Conservation (phyloP, 306 rosid species). For the Medicago ruthenica region DNA sequence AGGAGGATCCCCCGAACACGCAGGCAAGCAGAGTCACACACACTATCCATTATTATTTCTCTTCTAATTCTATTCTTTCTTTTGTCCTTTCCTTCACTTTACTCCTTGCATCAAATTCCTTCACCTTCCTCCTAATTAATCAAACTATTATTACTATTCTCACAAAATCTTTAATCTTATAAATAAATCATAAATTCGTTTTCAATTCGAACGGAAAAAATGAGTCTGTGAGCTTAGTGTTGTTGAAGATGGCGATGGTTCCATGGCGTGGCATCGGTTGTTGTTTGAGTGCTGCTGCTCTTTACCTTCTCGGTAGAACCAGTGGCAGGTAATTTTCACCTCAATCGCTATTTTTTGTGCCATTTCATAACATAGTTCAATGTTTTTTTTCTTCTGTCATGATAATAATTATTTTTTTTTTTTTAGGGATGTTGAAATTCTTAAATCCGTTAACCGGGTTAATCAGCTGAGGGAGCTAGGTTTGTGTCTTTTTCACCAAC, state of each 20-base stretch:
- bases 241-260: conserved; percentile 53
- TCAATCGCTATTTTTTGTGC: too few species aligned
- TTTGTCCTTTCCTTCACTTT: conserved; percentile 23
- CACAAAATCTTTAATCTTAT: too few species aligned
- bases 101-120: conserved; percentile 63
- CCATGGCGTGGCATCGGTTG: conserved; percentile 98
- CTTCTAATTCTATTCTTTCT: background rate
- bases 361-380: background rate
- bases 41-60: background rate
- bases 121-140: background rate
- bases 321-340: conserved; percentile 69
- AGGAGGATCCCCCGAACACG: background rate
- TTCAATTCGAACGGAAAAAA: background rate
- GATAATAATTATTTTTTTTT: conserved; percentile 17
- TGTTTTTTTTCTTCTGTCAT: background rate
- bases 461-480: conserved; percentile 92
- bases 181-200: too few species aligned
- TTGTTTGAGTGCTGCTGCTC: conserved; percentile 95
- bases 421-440: conserved; percentile 80
- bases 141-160: background rate
- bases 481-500: conserved; percentile 38
- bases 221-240: conserved; percentile 31
- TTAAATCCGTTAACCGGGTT: conserved; percentile 81
- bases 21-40: background rate
- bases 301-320: conserved; percentile 94